Base-by-base conservation (phyloP, 2,329 filamentous ascomycete genomes). In the Bipolaris victoriae region DNA sequence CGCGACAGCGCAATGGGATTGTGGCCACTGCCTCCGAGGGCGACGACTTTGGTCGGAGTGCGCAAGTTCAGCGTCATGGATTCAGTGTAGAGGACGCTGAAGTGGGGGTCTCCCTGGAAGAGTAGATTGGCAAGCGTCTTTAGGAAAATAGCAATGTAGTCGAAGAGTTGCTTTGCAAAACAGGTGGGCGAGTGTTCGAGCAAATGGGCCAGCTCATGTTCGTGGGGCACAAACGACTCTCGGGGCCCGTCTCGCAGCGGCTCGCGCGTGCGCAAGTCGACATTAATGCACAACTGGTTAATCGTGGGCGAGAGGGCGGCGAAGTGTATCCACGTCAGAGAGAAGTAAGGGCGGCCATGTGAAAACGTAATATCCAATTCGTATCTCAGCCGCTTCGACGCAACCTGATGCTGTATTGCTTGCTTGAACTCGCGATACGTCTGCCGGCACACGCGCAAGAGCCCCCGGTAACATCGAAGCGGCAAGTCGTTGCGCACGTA, bases 311-410 rank as follows among this genome's bases (percentile, higher is more conserved):
- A 72, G 18, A 73, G 55, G 13, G 61, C 69, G 16, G 70, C 62
- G 49, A 73, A 70, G 11, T 55, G 62, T 26, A 67, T 53, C 71
- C 71, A 73, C 5, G 64, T 68, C 20, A 73, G 49, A 5, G 67
- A 69, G 20, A 72, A 73, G 55, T 67, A 73, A 2, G 71, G 71
- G n/a, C 70, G 66, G n/a, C 71, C 71, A 48, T 73, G 70, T 3
- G 67, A 72, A 50, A 73, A 72, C 0, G 64, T 66, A 7, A 72
- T 64, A 43, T 68, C 62, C 44, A 72, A 47, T 57, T 70, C 66
- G 53, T 73, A 73, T 5, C 57, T 45, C 0, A 73, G 47, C 24
- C 65, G 58, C 49, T 70, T 71, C 7, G 66, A 59, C 3, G 66
- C 66, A 3, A 65, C 65, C 40, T 69, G 44, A 36, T 73, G 71